Conservation (phyloP, 2,329 filamentous ascomycete genomes). For the Reticulascus tulasneorum region DNA sequence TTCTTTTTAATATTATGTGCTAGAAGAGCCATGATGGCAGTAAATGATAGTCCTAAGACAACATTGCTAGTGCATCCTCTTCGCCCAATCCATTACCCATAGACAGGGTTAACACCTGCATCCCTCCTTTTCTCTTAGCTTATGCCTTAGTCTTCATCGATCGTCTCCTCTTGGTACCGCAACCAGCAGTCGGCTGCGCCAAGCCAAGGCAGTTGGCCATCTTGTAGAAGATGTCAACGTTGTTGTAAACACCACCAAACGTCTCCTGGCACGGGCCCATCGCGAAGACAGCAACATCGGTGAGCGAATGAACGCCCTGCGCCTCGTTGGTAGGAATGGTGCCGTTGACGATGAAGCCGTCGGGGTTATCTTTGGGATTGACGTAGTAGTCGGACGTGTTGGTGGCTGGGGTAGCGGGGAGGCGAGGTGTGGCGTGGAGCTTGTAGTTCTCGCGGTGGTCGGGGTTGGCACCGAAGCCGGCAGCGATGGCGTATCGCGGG, state of each 20-base stretch:
- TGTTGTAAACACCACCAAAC: conserved; percentile 69
- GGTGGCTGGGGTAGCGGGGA: conserved; percentile 45
- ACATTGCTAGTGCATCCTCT: not conserved
- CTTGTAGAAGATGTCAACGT: conserved; percentile 71
- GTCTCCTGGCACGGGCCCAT: conserved; percentile 73
- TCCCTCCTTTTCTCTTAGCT: conserved; percentile 1
- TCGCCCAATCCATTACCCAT: too few species aligned
- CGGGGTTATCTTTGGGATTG: conserved; percentile 61
- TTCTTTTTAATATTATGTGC: too few species aligned
- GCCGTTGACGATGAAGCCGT: conserved; percentile 72
- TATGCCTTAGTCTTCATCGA: not conserved
- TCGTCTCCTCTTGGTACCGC: not conserved
- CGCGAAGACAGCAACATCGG: conserved; percentile 75
- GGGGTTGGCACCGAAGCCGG: conserved; percentile 66
- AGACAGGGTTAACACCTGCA: too few species aligned
- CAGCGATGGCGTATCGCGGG: conserved; percentile 75
- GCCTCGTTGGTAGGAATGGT: conserved; percentile 60
- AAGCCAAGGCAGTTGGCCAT: conserved; percentile 67
- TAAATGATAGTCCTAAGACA: not conserved
- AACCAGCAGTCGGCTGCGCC: conserved; percentile 18
- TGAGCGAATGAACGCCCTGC: conserved; percentile 73
- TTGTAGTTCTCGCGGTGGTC: conserved; percentile 75
- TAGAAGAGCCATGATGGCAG: not conserved
- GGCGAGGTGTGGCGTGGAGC: conserved; percentile 62
- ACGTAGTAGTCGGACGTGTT: conserved; percentile 58